Conservation (phyloP, 306 rosid genomes). For the Cercis canadensis region DNA sequence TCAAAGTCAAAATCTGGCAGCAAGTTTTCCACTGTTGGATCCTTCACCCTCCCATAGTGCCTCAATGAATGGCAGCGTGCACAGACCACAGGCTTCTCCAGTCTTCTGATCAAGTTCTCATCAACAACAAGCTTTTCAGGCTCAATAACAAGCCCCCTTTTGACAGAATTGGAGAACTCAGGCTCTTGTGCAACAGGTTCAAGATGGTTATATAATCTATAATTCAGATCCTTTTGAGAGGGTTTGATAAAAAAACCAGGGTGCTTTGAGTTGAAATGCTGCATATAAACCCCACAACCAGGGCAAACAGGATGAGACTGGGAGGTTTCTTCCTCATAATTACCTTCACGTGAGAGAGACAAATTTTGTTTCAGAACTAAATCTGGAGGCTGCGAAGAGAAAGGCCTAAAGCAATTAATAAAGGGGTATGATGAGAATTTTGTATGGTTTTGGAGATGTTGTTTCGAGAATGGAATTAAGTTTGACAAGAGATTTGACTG, state of each 20-base stretch:
- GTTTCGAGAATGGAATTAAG: slow-evolving; percentile 30
- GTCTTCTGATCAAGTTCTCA: slow-evolving; percentile 33
- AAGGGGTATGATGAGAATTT: slow-evolving; percentile 16
- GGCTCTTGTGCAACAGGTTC: slow-evolving; percentile 61
- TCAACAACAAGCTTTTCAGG: slow-evolving; percentile 46
- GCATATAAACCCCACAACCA: slow-evolving; percentile 95
- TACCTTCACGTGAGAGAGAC: slow-evolving; percentile 77
- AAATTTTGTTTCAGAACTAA: slow-evolving; percentile 37
- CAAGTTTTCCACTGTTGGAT: slow-evolving; percentile 81
- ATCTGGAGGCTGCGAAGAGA: slow-evolving; percentile 41
- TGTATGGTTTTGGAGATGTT: slow-evolving; percentile 15
- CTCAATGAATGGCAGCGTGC: slow-evolving; percentile 90
- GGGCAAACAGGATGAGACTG: slow-evolving; percentile 60
- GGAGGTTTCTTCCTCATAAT: slow-evolving; percentile 65
- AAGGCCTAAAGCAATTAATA: slow-evolving; percentile 28
- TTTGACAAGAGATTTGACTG: slow-evolving; percentile 10
- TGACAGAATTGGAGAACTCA: slow-evolving; percentile 72
- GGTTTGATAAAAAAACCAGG: slow-evolving; percentile 91
- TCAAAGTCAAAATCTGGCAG: slow-evolving; percentile 89
- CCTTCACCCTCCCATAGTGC: slow-evolving; percentile 91
- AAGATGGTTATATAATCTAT: slow-evolving; percentile 60
- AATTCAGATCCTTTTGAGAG: slow-evolving; percentile 61
- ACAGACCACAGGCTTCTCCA: slow-evolving; percentile 77
- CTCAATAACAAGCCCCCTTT: slow-evolving; percentile 66
- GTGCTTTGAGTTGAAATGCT: slow-evolving; percentile 62